Conservation (phyloP, 2,329 filamentous ascomycete species). For the Talaromyces islandicus region DNA sequence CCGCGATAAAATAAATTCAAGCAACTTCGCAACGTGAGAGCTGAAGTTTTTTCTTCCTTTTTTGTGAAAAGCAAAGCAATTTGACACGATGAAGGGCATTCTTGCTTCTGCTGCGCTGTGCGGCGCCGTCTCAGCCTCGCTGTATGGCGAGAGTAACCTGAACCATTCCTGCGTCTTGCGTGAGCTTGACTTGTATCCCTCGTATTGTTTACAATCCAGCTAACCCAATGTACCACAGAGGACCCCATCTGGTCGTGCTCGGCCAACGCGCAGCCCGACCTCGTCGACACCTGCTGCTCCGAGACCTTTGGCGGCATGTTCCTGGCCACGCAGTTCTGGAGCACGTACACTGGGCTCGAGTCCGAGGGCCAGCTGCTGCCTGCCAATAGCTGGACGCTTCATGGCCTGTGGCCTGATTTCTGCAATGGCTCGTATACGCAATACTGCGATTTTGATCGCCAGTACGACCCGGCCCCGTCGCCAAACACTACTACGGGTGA, state of each 20-base stretch:
- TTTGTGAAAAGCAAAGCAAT: neutral
- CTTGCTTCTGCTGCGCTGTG: neutral
- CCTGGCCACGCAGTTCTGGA: slow-evolving; percentile 60
- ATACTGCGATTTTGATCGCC: slow-evolving; percentile 60
- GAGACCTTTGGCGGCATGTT: slow-evolving; percentile 61
- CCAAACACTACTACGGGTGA: slow-evolving; percentile 60
- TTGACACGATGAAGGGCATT: neutral
- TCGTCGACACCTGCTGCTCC: slow-evolving; percentile 57
- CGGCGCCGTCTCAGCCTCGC: slow-evolving; percentile 23
- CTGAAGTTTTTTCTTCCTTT: neutral
- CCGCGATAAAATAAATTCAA: neutral
- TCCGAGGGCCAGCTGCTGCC: slow-evolving; percentile 54
- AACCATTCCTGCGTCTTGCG: slow-evolving; percentile 55
- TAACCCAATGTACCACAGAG: slow-evolving; percentile 12
- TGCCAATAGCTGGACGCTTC: slow-evolving; percentile 52
- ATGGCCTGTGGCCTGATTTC: slow-evolving; percentile 54
- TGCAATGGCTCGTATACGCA: slow-evolving; percentile 57
- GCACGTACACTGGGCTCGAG: slow-evolving; percentile 58
- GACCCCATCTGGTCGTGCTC: slow-evolving; percentile 44
- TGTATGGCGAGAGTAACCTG: slow-evolving; percentile 43
- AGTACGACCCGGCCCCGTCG: slow-evolving; percentile 57
- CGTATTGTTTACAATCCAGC: neutral
- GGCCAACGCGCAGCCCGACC: slow-evolving; percentile 34
- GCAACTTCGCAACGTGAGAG: neutral
- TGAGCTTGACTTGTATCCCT: slow-evolving; percentile 17